Percentiles rank a stretch among this genome's conserved stretches.
These are phyloP conservation scores for Sisymbrium irio DNA, from an alignment of 345 rosid genomes.

Conservation along the genomic window DNA sequence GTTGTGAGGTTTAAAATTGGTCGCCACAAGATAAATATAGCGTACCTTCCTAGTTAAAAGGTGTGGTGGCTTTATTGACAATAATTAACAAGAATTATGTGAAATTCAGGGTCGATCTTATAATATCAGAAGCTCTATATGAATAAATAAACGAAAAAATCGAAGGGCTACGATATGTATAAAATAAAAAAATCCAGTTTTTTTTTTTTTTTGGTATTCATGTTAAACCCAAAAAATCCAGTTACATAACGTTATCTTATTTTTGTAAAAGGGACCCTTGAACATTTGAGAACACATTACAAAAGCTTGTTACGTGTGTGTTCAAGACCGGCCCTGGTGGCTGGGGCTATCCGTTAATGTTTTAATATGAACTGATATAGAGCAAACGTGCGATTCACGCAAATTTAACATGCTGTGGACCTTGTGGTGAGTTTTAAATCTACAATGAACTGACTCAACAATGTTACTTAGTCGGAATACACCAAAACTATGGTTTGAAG, in stretches of 20 bases:
- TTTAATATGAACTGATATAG: not conserved
- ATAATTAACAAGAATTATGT: not conserved
- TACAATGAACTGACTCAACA: not conserved
- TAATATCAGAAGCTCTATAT: not conserved
- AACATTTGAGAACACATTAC: not conserved
- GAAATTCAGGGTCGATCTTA: not conserved
- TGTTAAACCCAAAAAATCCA: not conserved
- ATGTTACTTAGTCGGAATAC: not conserved
- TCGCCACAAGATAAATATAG: constrained; percentile 16
- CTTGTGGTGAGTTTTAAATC: not conserved
- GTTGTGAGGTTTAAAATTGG: constrained; percentile 27
- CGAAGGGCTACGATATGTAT: not conserved
- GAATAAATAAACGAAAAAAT: not conserved
- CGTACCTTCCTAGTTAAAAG: not conserved
- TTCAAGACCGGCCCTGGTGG: not conserved
- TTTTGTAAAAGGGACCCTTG: not conserved
- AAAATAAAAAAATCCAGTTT: not conserved
- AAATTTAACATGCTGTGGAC: not conserved
- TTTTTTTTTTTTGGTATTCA: no score
- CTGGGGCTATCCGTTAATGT: not conserved
- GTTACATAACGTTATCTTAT: not conserved
- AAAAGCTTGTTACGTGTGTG: not conserved
- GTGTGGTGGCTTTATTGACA: constrained; percentile 11
- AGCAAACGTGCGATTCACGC: not conserved
- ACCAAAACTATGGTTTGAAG: not conserved